Conservation (phyloP, 176 grass and related monocot genomes). For the Eleusine indica region DNA sequence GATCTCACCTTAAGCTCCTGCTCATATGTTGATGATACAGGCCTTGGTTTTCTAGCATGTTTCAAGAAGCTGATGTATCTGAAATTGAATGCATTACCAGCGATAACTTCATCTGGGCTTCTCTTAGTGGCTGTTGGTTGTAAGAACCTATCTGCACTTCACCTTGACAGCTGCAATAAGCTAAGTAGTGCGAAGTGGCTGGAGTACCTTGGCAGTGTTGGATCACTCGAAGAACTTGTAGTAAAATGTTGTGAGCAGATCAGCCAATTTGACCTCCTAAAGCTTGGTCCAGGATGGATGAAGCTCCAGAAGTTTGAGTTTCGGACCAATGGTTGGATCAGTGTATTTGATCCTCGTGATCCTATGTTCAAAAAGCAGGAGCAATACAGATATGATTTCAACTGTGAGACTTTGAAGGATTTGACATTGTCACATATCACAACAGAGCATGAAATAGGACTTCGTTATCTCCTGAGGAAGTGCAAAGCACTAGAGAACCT, state of each 20-base stretch:
- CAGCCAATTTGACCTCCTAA: slow-evolving; percentile 54
- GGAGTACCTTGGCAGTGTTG: slow-evolving; percentile 58
- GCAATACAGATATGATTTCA: slow-evolving; percentile 27
- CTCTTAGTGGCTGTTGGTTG: slow-evolving; percentile 57
- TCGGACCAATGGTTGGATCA: slow-evolving; percentile 20
- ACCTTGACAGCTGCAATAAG: slow-evolving; percentile 55
- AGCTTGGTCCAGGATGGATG: slow-evolving; percentile 59
- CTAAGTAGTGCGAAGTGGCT: slow-evolving; percentile 59
- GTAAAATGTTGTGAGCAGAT: slow-evolving; percentile 37
- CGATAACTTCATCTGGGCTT: slow-evolving; percentile 56
- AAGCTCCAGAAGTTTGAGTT: slow-evolving; percentile 63
- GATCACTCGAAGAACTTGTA: slow-evolving; percentile 56
- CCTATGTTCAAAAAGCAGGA: neutral
- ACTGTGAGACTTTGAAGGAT: slow-evolving; percentile 58
- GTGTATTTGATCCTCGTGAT: slow-evolving; percentile 4
- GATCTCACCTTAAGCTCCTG: slow-evolving; percentile 76
- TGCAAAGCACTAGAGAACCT: slow-evolving; percentile 61
- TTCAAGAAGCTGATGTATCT: slow-evolving; percentile 58
- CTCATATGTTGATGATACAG: slow-evolving; percentile 50
- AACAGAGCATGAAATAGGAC: slow-evolving; percentile 12
- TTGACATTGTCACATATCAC: neutral
- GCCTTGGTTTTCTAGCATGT: slow-evolving; percentile 43
- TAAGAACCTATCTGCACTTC: slow-evolving; percentile 51
- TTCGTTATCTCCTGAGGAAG: slow-evolving; percentile 50
- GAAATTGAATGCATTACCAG: slow-evolving; percentile 44